These are phyloP conservation scores for Globisporangium iwayamae DNA, from an alignment of 352 stramenopile species.

Conservation along the genomic window DNA sequence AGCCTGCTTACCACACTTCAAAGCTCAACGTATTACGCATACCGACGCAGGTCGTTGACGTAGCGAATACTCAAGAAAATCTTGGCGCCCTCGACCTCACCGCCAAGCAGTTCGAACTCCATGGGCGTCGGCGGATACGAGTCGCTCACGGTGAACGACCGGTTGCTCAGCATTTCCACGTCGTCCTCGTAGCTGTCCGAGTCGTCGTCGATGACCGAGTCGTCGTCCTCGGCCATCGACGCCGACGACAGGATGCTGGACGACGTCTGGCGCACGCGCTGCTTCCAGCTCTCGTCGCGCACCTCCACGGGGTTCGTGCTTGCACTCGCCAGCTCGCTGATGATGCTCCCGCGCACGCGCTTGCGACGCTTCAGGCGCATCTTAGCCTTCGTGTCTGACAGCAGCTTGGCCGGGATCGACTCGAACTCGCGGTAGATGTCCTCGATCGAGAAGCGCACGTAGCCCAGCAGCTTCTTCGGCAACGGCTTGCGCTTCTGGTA, in stretches of 20 bases:
- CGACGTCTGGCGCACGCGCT: conserved; percentile 40
- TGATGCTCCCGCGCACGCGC: conserved; percentile 74
- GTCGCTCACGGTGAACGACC: conserved; percentile 50
- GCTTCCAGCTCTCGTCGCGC: conserved; percentile 67
- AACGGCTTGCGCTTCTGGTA: conserved; percentile 86
- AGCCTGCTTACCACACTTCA: too few relatives aligned
- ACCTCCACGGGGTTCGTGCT: conserved; percentile 44
- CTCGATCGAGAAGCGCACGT: conserved; percentile 71
- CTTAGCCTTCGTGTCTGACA: conserved; percentile 67
- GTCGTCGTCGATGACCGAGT: conserved; percentile 16
- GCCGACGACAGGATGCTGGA: conserved; percentile 31
- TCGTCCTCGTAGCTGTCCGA: conserved; percentile 70
- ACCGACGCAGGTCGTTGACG: conserved; percentile 85
- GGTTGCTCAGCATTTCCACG: conserved; percentile 49
- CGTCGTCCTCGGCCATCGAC: conserved; percentile 21
- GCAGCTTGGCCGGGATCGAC: conserved; percentile 62
- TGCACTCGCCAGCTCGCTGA: conserved; percentile 53
- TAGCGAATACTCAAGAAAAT: conserved; percentile 83
- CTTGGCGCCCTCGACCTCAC: conserved; percentile 41
- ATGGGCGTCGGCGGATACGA: conserved; percentile 49
- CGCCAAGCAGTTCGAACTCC: conserved; percentile 44
- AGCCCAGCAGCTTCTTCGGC: conserved; percentile 73
- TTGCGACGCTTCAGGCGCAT: conserved; percentile 76
- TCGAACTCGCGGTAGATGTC: conserved; percentile 86
- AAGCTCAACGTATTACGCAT: conserved; percentile 28